Percentiles rank a stretch among this genome's conserved stretches.
Evolutionary conservation across 192 early-diverging fungal species (phyloP).

Genomic region (Helicostylum pulchrum): DNA sequence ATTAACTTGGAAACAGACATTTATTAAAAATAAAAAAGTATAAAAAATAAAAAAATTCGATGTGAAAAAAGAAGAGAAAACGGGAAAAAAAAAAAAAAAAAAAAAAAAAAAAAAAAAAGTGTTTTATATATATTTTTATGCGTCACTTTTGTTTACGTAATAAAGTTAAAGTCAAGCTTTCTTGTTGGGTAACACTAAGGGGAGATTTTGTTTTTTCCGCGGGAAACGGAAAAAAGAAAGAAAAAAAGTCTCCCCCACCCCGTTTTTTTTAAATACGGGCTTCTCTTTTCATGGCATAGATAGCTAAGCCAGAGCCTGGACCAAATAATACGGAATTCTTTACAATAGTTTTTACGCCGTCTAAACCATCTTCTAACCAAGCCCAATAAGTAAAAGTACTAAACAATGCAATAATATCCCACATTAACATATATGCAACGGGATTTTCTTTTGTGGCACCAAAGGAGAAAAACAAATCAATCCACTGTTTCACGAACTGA

Average conservation of each 20-base stretch:
- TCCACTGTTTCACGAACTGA: neutral
- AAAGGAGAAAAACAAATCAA: too few relatives aligned
- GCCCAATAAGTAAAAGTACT: conserved; percentile 4
- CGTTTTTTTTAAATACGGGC: neutral
- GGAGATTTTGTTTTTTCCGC: neutral
- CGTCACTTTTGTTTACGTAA: conserved; percentile 2
- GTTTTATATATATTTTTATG: conserved; percentile 5
- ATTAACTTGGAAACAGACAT: conserved; percentile 29
- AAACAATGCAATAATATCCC: neutral
- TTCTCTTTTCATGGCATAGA: conserved; percentile 2
- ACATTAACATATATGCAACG: conserved; percentile 4
- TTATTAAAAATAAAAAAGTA: neutral
- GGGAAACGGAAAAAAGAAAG: neutral
- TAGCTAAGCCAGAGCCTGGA: neutral
- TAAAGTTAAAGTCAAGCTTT: too few relatives aligned
- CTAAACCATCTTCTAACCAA: neutral
- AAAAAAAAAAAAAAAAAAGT: neutral
- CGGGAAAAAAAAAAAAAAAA: neutral
- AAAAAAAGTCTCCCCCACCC: neutral
- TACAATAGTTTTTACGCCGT: neutral
- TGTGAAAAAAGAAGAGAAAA: neutral
- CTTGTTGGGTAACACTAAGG: too few relatives aligned
- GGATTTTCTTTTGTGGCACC: neutral
- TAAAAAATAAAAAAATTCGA: neutral
- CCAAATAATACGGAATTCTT: neutral